Base-by-base conservation (phyloP, 805 yeast species). In the Metschnikowia cubensis region DNA sequence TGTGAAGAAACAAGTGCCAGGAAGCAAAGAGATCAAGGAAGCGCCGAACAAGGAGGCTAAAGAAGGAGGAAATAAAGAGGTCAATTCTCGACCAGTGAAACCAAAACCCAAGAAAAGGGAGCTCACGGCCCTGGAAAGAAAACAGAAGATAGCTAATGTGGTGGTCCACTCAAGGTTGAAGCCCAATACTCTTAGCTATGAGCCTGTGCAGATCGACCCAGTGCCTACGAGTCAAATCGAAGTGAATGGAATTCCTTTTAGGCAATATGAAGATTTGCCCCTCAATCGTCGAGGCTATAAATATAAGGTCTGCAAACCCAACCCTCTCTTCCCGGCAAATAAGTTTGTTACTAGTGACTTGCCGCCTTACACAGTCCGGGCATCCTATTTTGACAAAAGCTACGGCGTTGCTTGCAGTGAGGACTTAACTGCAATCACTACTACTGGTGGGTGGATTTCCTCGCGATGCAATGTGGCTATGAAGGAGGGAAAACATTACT, bases 401-500 rank as follows among this genome's bases (percentile, higher is more conserved):
- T 78, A 75, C 8, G 86, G 84, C 0, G 70, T 84, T 3, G 49
- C 63, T 2, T 65, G 65, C 46, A 60, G 61, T 47, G 62, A 65
- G 15, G 63, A 64, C 21, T 55, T 65, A 56, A 45, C 54, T 3
- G 62, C 73, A 3, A 84, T 84, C 0, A 77, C 87, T 0, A 79
- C 89, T 1, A 67, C 69, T 4, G 76, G 73, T 46, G 97, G 97
- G 0, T 94, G 96, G 90, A 73, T 94, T 54, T 82, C 88, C 33
- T 81, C 82, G 0, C 69, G 97, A 42, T 76, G 90, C 4, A 89
- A 86, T 64, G 81, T 85, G 1, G 83, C 88, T 1, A 74, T 92
- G 10, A 73, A 86, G 25, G 91, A 87, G 55, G 99, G 98, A 0
- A 67, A 65, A 15, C 85, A 87, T 74, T 92, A 84, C 65, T 82